These are phyloP conservation scores for Sanghuangporus sanghuang DNA, from an alignment of 1,284 basidiomycete species.

Conservation along the genomic window DNA sequence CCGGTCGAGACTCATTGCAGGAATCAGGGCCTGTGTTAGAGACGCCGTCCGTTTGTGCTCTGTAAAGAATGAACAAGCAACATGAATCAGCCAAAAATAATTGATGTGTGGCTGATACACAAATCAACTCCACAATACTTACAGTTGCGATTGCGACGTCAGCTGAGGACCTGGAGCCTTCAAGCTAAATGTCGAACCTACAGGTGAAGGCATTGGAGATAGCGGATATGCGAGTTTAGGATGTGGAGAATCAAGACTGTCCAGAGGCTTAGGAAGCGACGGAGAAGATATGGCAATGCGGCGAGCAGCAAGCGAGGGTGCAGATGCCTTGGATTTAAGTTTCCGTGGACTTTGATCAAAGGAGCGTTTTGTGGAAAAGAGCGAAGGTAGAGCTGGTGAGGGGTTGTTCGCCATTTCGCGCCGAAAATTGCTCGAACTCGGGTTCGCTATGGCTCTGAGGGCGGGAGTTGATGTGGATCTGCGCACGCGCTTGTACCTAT, in stretches of 20 bases:
- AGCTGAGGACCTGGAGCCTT: slow-evolving; percentile 1
- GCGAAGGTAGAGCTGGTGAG: neutral
- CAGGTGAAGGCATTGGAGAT: slow-evolving; percentile 16
- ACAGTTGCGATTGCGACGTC: slow-evolving; percentile 8
- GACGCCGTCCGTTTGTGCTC: slow-evolving; percentile 3
- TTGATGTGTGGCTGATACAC: neutral
- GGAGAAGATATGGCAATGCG: slow-evolving; percentile 15
- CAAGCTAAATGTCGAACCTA: slow-evolving; percentile 11
- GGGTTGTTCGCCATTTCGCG: neutral
- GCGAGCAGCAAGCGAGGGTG: neutral
- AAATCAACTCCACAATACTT: neutral
- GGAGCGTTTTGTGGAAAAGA: slow-evolving; percentile 6
- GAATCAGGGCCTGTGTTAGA: neutral
- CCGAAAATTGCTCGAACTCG: neutral
- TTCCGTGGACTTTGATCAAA: slow-evolving; percentile 1
- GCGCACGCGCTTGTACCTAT: neutral
- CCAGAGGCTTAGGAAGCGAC: slow-evolving; percentile 11
- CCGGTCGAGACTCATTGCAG: neutral
- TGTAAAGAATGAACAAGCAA: neutral
- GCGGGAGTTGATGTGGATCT: slow-evolving; percentile 14
- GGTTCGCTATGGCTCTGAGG: neutral
- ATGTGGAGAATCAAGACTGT: slow-evolving; percentile 8
- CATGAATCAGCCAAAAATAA: neutral
- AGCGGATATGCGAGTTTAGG: slow-evolving; percentile 17
- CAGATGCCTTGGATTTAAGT: neutral